phyloP scores from a whole-genome alignment of 2,329 filamentous ascomycete genomes.

The Ascochyta clinopodiicola region DNA sequence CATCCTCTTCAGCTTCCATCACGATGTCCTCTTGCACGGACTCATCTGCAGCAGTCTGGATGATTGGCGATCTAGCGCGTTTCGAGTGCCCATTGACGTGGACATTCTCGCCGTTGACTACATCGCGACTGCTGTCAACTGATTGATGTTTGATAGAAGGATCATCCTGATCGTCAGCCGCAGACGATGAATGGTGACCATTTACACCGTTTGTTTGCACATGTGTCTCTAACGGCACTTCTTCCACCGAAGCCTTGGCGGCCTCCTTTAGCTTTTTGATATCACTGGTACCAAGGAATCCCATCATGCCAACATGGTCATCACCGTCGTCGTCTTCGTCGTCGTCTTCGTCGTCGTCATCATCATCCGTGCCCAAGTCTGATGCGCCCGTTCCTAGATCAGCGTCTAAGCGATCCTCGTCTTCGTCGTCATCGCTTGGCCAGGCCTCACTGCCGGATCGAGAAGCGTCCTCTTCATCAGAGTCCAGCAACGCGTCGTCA shows the following conservation, averaged over 20 bases:
- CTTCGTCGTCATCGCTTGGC: constrained; percentile 47
- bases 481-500: constrained; percentile 49
- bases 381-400: constrained; percentile 27
- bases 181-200: constrained; percentile 48
- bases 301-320: constrained; percentile 41
- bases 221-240: constrained; percentile 22
- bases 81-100: constrained; percentile 22
- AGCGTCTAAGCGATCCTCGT: constrained; percentile 25
- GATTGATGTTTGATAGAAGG: constrained; percentile 42
- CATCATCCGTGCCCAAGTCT: constrained; percentile 37
- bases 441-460: constrained; percentile 46
- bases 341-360: constrained; percentile 28
- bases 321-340: constrained; percentile 20
- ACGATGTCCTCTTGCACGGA: constrained; percentile 19
- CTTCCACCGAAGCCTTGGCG: constrained; percentile 35
- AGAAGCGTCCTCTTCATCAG: constrained; percentile 37
- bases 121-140: background rate
- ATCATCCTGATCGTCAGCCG: constrained; percentile 51
- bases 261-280: constrained; percentile 46
- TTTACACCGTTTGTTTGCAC: constrained; percentile 43
- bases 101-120: constrained; percentile 22
- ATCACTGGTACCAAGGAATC: constrained; percentile 43
- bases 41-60: constrained; percentile 2
- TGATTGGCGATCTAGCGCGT: background rate
- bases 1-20: constrained; percentile 22